Conservation (phyloP, 2,329 filamentous ascomycete species). For the Monilinia laxa region DNA sequence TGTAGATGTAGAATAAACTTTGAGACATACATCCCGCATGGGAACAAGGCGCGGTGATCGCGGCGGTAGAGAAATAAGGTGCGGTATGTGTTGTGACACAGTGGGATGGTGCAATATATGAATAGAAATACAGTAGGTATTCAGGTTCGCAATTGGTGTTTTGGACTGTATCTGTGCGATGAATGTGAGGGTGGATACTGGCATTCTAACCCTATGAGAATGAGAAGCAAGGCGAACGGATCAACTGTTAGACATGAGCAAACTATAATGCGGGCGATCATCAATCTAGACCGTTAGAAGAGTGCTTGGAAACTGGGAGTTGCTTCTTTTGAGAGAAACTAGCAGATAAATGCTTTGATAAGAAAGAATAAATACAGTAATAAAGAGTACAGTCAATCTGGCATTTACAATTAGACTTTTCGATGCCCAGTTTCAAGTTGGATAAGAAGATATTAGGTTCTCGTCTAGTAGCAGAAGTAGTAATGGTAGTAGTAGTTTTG, state of each 20-base stretch:
- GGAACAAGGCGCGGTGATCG: background rate
- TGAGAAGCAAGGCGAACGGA: background rate
- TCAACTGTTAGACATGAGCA: background rate
- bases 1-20: background rate
- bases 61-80: background rate
- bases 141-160: background rate
- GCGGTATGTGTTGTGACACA: background rate
- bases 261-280: background rate
- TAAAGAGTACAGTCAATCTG: background rate
- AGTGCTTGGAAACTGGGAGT: background rate
- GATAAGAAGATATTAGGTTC: background rate
- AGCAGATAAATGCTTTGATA: background rate
- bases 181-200: background rate
- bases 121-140: background rate
- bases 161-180: background rate
- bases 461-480: background rate
- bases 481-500: too few species aligned
- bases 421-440: background rate
- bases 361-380: background rate
- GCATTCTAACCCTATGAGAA: background rate
- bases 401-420: slow-evolving; percentile 1
- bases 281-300: background rate
- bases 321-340: background rate
- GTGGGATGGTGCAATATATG: background rate
- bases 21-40: background rate